phyloP scores from a whole-genome alignment of 2,329 filamentous ascomycete species.

The Juglanconis oblonga region DNA sequence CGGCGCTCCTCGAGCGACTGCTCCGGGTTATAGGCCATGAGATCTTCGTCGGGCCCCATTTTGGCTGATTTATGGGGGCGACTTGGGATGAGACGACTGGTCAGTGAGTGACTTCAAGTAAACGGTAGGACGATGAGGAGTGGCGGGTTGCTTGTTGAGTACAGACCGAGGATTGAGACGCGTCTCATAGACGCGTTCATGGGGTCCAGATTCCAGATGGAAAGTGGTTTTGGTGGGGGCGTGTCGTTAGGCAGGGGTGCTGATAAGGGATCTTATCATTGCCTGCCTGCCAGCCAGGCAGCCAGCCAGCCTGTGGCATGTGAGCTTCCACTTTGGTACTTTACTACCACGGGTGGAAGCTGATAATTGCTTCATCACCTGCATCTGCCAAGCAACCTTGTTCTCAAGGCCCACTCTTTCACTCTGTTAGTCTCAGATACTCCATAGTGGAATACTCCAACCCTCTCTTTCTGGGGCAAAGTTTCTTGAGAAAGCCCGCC shows the following conservation, averaged over 20 bases:
- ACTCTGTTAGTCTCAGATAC: not conserved
- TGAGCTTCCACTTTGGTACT: no score
- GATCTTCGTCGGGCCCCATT: conserved; percentile 26
- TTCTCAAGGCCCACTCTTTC: not conserved
- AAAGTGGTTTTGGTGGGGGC: not conserved
- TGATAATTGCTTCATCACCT: not conserved
- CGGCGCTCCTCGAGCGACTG: conserved; percentile 75
- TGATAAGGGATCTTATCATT: not conserved
- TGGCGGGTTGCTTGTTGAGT: not conserved
- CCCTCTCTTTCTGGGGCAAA: no score
- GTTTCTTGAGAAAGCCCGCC: not conserved
- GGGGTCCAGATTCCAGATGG: not conserved
- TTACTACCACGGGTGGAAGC: not conserved
- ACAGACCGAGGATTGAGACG: not conserved
- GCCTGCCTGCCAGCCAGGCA: not conserved
- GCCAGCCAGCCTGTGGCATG: not conserved
- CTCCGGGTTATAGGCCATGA: conserved; percentile 72
- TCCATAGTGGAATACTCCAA: not conserved
- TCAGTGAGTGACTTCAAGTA: not conserved
- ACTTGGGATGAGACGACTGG: not conserved
- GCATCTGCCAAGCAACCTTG: not conserved
- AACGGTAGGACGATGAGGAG: not conserved
- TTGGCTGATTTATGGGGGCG: conserved; percentile 1
- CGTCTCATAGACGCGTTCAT: not conserved
- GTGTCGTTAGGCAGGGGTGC: not conserved